These are phyloP conservation scores for Letharia columbiana DNA, from an alignment of 495 filamentous ascomycete genomes.

Conservation along the genomic window DNA sequence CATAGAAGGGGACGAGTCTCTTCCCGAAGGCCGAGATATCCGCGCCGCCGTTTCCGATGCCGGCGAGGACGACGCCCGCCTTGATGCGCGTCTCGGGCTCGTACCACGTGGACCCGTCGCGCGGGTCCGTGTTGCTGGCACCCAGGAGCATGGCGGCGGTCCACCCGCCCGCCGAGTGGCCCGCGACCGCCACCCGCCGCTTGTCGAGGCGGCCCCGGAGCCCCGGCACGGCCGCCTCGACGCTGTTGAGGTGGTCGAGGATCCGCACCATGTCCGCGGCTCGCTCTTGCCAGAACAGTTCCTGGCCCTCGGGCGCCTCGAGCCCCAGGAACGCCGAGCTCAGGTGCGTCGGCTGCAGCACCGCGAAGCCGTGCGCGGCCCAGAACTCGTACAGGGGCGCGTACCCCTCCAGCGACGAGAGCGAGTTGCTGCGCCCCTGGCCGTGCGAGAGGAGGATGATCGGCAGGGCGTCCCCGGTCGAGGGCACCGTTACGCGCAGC, in stretches of 20 bases:
- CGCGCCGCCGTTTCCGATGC: background rate
- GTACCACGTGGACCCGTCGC: no score
- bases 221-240: background rate
- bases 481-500: background rate
- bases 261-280: background rate
- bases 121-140: background rate
- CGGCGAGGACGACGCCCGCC: background rate
- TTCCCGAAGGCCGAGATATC: background rate
- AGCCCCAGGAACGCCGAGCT: no score
- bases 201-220: background rate
- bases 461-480: background rate
- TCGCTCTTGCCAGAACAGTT: background rate
- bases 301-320: background rate
- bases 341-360: no score
- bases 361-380: no score
- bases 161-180: background rate
- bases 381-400: no score
- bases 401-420: no score
- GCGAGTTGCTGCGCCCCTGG: background rate
- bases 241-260: background rate
- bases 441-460: background rate
- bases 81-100: background rate
- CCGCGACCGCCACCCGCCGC: background rate
- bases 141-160: background rate
- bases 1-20: background rate